Conservation (phyloP, 106 monocot species). For the Triglochin maritima region DNA sequence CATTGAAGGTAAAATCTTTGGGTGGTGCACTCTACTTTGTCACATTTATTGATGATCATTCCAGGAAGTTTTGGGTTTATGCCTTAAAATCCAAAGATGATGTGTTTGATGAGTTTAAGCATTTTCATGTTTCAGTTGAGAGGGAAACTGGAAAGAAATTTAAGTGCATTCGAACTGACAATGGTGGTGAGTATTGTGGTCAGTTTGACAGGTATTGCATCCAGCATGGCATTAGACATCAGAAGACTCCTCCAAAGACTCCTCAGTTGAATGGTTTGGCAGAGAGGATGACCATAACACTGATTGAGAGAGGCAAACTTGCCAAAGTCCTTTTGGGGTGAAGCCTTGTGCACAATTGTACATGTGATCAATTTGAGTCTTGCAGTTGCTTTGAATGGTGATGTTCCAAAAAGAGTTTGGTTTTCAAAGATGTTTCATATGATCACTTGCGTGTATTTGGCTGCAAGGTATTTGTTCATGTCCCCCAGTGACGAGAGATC, state of each 20-base stretch:
- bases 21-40: constrained; percentile 3
- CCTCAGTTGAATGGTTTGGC: constrained; percentile 7
- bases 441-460: not conserved
- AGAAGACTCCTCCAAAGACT: not conserved
- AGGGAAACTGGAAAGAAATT: constrained; percentile 1
- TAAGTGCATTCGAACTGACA: constrained; percentile 6
- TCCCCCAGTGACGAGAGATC: not conserved
- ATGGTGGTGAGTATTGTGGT: not conserved
- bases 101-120: constrained; percentile 2
- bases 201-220: constrained; percentile 6
- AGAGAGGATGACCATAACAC: constrained; percentile 2
- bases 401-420: not conserved
- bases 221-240: not conserved
- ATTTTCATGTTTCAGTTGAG: constrained; percentile 7
- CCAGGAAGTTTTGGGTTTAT: constrained; percentile 4
- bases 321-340: constrained; percentile 1
- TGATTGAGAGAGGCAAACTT: constrained; percentile 3
- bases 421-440: not conserved
- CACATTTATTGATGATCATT: constrained; percentile 5
- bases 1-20: not conserved
- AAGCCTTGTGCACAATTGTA: not conserved
- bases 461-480: not conserved
- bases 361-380: constrained; percentile 4
- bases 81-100: constrained; percentile 1
- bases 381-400: not conserved